Evolutionary conservation across 2,329 filamentous ascomycete genomes (phyloP).

Genomic region (Epicoccum sorghinum): DNA sequence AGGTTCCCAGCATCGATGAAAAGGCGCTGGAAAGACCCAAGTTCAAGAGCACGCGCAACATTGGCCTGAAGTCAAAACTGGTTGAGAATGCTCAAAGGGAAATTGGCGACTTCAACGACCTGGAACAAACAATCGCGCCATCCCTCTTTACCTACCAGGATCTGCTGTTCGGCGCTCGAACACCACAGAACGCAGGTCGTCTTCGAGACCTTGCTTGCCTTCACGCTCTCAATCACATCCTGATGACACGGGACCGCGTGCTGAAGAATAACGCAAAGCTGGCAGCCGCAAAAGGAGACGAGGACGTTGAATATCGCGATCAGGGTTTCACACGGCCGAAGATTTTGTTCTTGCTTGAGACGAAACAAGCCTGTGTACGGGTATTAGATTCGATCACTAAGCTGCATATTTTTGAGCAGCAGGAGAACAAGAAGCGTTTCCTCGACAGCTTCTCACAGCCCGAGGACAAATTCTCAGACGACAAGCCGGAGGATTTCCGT

Average conservation of each 20-base stretch:
- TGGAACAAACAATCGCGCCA: conserved; percentile 71
- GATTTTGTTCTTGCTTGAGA: conserved; percentile 87
- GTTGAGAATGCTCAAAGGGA: conserved; percentile 37
- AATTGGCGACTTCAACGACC: conserved; percentile 60
- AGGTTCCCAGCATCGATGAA: conserved; percentile 30
- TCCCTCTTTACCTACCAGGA: conserved; percentile 84
- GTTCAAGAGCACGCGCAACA: conserved; percentile 32
- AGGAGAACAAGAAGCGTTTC: conserved; percentile 94
- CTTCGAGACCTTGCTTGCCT: conserved; percentile 77
- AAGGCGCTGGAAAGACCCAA: conserved; percentile 26
- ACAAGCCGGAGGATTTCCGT: conserved; percentile 84
- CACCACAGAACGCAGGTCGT: conserved; percentile 68
- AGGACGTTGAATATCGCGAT: conserved; percentile 76
- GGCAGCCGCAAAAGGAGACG: conserved; percentile 66
- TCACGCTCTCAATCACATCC: conserved; percentile 88
- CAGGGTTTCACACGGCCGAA: conserved; percentile 97
- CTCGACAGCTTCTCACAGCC: conserved; percentile 78
- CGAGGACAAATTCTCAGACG: conserved; percentile 70
- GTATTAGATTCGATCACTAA: conserved; percentile 78
- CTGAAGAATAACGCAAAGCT: conserved; percentile 90
- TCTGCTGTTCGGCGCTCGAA: conserved; percentile 76
- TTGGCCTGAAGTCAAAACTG: conserved; percentile 43
- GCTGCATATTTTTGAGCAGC: conserved; percentile 82
- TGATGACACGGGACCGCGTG: conserved; percentile 90
- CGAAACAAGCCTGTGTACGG: conserved; percentile 81